Base-by-base conservation (phyloP, 1,284 basidiomycete species). In the Fomitopsis betulina region DNA sequence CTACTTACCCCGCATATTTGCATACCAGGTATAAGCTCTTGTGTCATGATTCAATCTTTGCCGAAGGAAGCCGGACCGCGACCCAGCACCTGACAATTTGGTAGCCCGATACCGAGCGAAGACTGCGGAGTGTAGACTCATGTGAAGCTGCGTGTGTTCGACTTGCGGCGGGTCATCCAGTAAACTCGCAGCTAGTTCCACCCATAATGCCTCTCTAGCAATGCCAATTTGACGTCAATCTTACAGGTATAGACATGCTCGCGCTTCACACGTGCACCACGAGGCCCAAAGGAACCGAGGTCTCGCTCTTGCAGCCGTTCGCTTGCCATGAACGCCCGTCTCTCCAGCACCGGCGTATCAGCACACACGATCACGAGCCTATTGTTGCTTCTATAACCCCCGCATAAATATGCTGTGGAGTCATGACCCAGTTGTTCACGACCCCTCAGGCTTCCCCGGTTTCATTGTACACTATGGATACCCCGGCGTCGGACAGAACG, bases 401-500 rank as follows among this genome's bases (percentile, higher is more conserved):
- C 45, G 45, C 58, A 59, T 57, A 58, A 59, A 58, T 60, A 60
- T 53, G 45, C 49, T 35, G 52, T 32, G 51, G 45, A 25, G 38
- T 40, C 23, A 56, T 51, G 50, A 17, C n/a, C 32, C 32, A 40
- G 32, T 37, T n/a, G n/a, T 17, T 47, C 45, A 47, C 45, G 45
- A 47, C 52, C 33, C 56, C 55, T 53, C 39, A 23, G 50, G 55
- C 45, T 53, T 37, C 30, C 43, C 45, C 56, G 23, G 55, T 54
- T 25, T 51, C 54, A 40, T 6, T 39, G 25, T 56, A 17, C 21
- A 27, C 57, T 42, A 67, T 67, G 65, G 65, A 67, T 33, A 65
- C 63, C 30, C 65, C 65, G 15, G 49, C 57, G 57, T 65, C 63
- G 17, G 65, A 65, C 37, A 65, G 60, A 43, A 67, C 64, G 43